phyloP scores from a whole-genome alignment of 106 monocot species.

The Narthecium ossifragum region DNA sequence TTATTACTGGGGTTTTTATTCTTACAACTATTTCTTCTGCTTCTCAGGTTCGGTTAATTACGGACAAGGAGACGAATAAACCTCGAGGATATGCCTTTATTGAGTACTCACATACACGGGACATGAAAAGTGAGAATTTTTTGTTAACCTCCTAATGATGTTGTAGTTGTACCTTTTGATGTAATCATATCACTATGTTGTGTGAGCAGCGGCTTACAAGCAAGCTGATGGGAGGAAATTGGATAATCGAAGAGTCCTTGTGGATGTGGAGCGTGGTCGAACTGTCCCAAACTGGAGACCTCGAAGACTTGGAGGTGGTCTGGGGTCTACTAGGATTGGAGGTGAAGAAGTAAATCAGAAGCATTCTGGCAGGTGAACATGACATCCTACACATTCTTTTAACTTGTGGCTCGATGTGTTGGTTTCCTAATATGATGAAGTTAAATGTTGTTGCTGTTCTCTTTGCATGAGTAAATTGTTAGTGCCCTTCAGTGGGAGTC shows the following conservation, averaged over 20 bases:
- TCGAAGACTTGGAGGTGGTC: constrained; percentile 92
- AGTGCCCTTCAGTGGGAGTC: too few relatives aligned
- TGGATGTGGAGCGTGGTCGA: constrained; percentile 97
- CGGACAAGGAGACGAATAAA: constrained; percentile 79
- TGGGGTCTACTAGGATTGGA: constrained; percentile 87
- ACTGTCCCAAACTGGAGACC: constrained; percentile 97
- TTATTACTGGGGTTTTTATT: too few relatives aligned
- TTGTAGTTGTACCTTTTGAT: too few relatives aligned
- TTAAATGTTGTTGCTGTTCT: too few relatives aligned
- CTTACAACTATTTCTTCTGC: constrained; percentile 9
- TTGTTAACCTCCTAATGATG: too few relatives aligned
- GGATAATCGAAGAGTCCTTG: constrained; percentile 79
- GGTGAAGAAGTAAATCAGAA: constrained; percentile 79
- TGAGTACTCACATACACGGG: constrained; percentile 87
- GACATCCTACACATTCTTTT: too few relatives aligned
- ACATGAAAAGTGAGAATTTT: constrained; percentile 85
- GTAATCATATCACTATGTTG: too few relatives aligned
- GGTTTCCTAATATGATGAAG: too few relatives aligned
- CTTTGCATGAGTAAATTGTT: too few relatives aligned
- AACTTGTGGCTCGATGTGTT: too few relatives aligned
- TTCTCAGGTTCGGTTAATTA: constrained; percentile 72
- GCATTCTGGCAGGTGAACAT: constrained; percentile 54
- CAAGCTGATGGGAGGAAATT: constrained; percentile 98
- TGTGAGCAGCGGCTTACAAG: constrained; percentile 90
- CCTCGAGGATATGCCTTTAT: constrained; percentile 97